Evolutionary conservation across 2,329 filamentous ascomycete species (phyloP).

Genomic region (Pestalotiopsis sp.): DNA sequence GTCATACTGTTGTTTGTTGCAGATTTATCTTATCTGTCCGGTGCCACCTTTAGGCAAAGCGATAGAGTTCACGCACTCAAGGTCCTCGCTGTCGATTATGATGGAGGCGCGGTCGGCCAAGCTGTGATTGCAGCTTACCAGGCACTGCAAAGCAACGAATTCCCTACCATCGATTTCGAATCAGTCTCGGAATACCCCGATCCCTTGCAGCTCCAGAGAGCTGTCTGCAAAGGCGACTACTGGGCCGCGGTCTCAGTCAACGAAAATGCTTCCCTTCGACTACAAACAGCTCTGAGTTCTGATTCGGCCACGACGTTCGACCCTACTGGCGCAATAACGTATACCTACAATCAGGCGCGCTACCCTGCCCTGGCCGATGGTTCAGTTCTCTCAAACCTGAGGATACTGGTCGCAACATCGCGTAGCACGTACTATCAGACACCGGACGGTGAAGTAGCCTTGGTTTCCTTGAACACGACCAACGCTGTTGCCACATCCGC

Average conservation of each 20-base stretch:
- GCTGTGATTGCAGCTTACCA: conserved; percentile 35
- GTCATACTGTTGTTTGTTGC: background rate
- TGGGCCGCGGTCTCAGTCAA: conserved; percentile 36
- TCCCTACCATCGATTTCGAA: conserved; percentile 33
- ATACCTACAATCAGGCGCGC: conserved; percentile 32
- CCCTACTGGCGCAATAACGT: background rate
- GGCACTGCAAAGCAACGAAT: conserved; percentile 26
- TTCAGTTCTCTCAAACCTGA: conserved; percentile 24
- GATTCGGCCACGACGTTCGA: conserved; percentile 34
- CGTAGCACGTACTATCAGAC: background rate
- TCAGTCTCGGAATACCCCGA: conserved; percentile 20
- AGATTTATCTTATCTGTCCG: background rate
- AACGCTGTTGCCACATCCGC: background rate
- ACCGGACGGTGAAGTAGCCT: background rate
- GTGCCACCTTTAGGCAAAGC: background rate
- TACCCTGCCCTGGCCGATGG: conserved; percentile 22
- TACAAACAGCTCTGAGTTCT: conserved; percentile 19
- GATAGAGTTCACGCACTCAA: background rate
- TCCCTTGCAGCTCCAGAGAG: conserved; percentile 21
- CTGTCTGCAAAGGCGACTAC: conserved; percentile 36
- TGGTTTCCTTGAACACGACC: background rate
- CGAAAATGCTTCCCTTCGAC: conserved; percentile 36
- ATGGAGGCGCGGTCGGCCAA: conserved; percentile 35
- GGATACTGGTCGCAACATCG: background rate
- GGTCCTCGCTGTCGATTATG: conserved; percentile 40